Evolutionary conservation across 768 basidiomycete genomes (phyloP).

Genomic region (Hydnomerulius pinastri): DNA sequence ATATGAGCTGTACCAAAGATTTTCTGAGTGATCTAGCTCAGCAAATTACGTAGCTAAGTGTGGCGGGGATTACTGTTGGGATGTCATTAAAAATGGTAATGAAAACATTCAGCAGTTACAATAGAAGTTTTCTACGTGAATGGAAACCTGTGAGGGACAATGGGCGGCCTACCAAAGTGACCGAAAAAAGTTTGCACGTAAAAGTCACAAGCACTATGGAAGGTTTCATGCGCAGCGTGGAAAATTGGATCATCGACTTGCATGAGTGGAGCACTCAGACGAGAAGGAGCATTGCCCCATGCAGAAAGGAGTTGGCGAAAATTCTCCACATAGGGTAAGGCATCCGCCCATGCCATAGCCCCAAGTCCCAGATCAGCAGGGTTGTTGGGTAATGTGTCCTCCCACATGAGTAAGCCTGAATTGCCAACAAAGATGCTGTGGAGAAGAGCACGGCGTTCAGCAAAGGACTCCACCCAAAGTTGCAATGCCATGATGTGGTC

Average conservation of each 20-base stretch:
- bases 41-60: no score
- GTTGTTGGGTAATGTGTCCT: neutral
- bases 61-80: no score
- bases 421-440: constrained; percentile 1
- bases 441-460: neutral
- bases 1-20: no score
- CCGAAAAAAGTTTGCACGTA: constrained; percentile 8
- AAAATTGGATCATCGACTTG: neutral
- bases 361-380: neutral
- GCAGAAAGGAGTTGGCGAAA: neutral
- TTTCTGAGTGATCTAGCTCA: no score
- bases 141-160: constrained; percentile 2
- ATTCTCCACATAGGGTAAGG: neutral
- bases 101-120: no score
- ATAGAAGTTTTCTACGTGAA: no score
- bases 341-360: neutral
- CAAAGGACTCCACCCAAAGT: constrained; percentile 6
- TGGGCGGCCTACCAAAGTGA: constrained; percentile 4
- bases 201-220: neutral
- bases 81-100: no score
- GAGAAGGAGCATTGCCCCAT: neutral
- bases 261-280: neutral
- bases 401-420: neutral
- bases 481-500: constrained; percentile 7
- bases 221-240: neutral